Conservation (phyloP, 345 rosid species). For the Garcia nutans region DNA sequence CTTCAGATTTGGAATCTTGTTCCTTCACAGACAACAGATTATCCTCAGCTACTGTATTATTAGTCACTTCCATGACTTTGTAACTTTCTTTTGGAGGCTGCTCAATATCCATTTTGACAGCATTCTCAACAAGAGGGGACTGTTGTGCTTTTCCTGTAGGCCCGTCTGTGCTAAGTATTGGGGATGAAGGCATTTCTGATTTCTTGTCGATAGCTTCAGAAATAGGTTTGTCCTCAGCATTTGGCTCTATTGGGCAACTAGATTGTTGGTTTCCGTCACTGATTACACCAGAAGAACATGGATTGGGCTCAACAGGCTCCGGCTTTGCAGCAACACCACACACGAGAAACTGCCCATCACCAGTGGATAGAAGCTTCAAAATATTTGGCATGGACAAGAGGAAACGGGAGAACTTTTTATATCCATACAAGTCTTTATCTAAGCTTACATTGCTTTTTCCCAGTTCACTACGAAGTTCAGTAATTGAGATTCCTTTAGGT, state of each 20-base stretch:
- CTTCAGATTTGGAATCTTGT: constrained; percentile 36
- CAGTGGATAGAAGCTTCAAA: constrained; percentile 39
- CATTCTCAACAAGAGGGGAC: constrained; percentile 22
- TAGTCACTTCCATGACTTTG: constrained; percentile 15
- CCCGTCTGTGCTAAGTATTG: constrained; percentile 16
- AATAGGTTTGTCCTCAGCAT: constrained; percentile 20
- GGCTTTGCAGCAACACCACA: constrained; percentile 31
- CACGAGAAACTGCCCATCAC: constrained; percentile 43
- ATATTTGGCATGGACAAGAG: constrained; percentile 64
- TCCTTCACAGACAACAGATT: constrained; percentile 17
- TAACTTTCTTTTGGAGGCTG: constrained; percentile 13
- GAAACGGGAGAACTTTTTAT: constrained; percentile 56
- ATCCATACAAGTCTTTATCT: constrained; percentile 60
- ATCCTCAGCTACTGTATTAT: constrained; percentile 15
- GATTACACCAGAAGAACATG: constrained; percentile 7
- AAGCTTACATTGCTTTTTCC: constrained; percentile 33
- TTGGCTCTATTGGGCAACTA: constrained; percentile 19
- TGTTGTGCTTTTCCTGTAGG: constrained; percentile 23
- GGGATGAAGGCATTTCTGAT: constrained; percentile 9
- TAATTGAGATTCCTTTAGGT: constrained; percentile 56
- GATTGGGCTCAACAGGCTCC: constrained; percentile 25
- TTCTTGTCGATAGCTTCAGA: constrained; percentile 26
- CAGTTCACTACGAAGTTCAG: constrained; percentile 59
- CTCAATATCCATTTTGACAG: constrained; percentile 21
- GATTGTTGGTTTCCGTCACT: constrained; percentile 16